A percentile compares a stretch with the other conserved stretches of the same genome.
These are phyloP conservation scores for Cryptococcus sp. DNA, from an alignment of 1,284 basidiomycete species.

Conservation along the genomic window DNA sequence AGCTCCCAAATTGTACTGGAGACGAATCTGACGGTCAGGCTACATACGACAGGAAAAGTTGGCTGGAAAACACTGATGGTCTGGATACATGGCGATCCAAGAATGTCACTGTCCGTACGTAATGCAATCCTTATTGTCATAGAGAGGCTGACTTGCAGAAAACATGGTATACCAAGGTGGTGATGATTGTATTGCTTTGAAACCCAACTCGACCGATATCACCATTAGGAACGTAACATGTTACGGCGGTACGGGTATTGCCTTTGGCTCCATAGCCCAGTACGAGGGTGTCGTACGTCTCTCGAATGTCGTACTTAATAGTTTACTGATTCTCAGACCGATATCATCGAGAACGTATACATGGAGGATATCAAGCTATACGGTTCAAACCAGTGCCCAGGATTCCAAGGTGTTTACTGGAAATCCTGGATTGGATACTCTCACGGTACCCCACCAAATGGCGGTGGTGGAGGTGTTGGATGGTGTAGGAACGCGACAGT, in stretches of 20 bases:
- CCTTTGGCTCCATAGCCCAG: conserved; percentile 62
- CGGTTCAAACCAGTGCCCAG: conserved; percentile 13
- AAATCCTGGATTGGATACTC: conserved; percentile 60
- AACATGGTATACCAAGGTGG: conserved; percentile 47
- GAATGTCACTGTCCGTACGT: conserved; percentile 50
- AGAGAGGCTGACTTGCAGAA: conserved; percentile 4
- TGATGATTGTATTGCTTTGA: conserved; percentile 65
- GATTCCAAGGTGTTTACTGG: conserved; percentile 55
- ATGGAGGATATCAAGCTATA: conserved; percentile 52
- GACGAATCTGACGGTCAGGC: background rate
- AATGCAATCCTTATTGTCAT: conserved; percentile 37
- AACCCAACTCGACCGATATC: conserved; percentile 60
- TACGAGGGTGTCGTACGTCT: conserved; percentile 54
- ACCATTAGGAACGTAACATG: conserved; percentile 55
- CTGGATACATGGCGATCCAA: conserved; percentile 58
- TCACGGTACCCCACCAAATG: conserved; percentile 59
- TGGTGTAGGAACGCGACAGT: conserved; percentile 54
- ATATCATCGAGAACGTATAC: conserved; percentile 58
- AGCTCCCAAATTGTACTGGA: background rate
- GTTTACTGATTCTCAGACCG: conserved; percentile 46
- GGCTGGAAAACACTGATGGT: conserved; percentile 52
- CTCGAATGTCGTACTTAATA: too few species aligned
- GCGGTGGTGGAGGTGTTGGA: conserved; percentile 60
- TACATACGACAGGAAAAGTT: background rate
- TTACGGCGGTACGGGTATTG: conserved; percentile 61